phyloP scores from a whole-genome alignment of 352 stramenopile species.

The Thalassiosira mediterranea region DNA sequence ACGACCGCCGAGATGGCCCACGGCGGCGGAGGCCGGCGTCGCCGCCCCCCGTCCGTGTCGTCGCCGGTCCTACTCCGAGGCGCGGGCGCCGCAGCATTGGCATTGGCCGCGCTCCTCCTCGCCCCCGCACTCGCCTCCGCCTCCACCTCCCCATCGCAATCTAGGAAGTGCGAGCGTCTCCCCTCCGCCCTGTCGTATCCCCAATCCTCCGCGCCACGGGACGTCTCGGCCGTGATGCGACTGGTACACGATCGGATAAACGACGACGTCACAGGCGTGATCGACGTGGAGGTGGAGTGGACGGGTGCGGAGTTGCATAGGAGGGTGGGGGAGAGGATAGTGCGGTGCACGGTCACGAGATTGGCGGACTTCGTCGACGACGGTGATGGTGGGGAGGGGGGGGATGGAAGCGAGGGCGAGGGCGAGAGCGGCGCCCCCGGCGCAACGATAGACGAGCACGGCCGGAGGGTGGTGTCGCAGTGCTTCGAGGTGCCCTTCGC shows the following conservation, averaged over 20 bases:
- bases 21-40: too few relatives aligned
- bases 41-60: too few relatives aligned
- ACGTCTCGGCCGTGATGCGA: constrained; percentile 75
- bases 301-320: constrained; percentile 73
- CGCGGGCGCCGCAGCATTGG: neutral
- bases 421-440: neutral
- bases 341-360: constrained; percentile 71
- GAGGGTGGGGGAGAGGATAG: constrained; percentile 69
- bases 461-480: constrained; percentile 58
- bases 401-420: neutral
- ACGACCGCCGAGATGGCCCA: too few relatives aligned
- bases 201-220: constrained; percentile 72
- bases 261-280: constrained; percentile 70
- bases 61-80: too few relatives aligned
- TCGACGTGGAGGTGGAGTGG: constrained; percentile 80
- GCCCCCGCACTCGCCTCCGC: neutral
- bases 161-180: constrained; percentile 62
- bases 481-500: constrained; percentile 83
- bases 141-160: neutral
- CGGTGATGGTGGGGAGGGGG: neutral
- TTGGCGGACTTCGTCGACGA: constrained; percentile 29
- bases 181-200: constrained; percentile 68
- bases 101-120: neutral
- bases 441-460: constrained; percentile 37
- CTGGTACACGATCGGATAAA: constrained; percentile 78